Evolutionary conservation across 768 basidiomycete species (phyloP), one percentile per base, ranked within the genome.

Genomic region (Mycena rosella): DNA sequence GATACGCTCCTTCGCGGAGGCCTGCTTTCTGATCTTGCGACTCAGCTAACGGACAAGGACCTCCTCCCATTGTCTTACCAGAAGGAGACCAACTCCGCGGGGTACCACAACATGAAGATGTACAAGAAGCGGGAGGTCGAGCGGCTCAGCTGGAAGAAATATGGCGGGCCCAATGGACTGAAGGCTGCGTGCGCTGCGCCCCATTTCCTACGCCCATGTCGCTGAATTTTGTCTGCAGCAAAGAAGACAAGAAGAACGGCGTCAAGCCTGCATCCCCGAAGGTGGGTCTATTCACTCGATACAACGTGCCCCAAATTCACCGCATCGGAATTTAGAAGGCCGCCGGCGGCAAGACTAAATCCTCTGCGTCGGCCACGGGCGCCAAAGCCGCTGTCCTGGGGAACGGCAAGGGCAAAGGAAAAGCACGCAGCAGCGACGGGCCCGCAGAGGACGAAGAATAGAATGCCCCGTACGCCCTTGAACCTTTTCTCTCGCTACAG

Each of bases 1-100:
- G 18, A 51, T 30, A 40, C n/a, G 20, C 42, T n/a, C 20, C 3
- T 44, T 44, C 18, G 6, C 42, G 20, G 20, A 7, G 20, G n/a
- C 20, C 20, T 44, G 14, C 11, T 44, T 20, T 20, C 20, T n/a
- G 6, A n/a, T 44, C 4, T 24, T 18, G 20, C 17, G 11, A 30
- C 9, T 47, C 30, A 67, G 66, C 20, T 67, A 54, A 67, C 66
- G 27, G 66, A 67, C 60, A 67, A 67, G 20, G 66, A 67, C 54
- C 66, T 67, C 40, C 60, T 67, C 27, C 60, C 60, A 22, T 29
- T 67, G 29, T 27, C 61, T 42, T 67, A 67, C 34, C 66, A 67
- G 38, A 67, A 62, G 34, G 7, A 67, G 32, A 51, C 27, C 22
- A 67, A 67, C 48, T 67, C 66, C 5, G 27, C 45, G 22, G 66